Evolutionary conservation across 2,329 filamentous ascomycete genomes (phyloP), one percentile per base, ranked within the genome.

Genomic region (Aaosphaeria arxii): DNA sequence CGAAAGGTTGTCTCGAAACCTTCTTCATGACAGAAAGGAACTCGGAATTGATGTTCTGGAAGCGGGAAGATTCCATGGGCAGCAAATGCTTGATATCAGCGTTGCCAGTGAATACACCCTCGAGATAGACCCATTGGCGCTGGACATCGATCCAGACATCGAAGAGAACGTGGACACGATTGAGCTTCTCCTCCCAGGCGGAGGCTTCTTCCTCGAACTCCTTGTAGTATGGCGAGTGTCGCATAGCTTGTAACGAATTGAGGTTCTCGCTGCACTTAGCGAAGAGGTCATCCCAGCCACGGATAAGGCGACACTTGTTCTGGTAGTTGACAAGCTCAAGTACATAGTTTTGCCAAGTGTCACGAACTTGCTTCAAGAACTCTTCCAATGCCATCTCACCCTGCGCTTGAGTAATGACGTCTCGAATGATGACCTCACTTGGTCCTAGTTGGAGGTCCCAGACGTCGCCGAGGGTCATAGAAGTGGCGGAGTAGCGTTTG

Each of bases 111-210:
- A 99, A 99, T 32, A 99, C 94, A 57, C 94, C 94, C 73, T 99
- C 95, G 5, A 99, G 83, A 69, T 99, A 99, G 6, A 99, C 94
- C 94, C 94, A 99, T 74, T 99, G 94, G 52, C 95, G 87, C 71
- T 99, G 94, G n/a, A 99, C 95, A 72, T 99, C 95, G 61, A 99
- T 99, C 95, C 95, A 99, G 11, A 99, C 91, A 69, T 99, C 94
- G 64, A 99, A 99, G 7, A 99, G 81, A 11, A 99, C 90, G 67
- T 99, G 94, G 2, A 99, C 91, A 41, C 94, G 85, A 70, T 97
- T 99, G 29, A 99, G 81, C 70, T 95, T 96, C 73, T 99, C 95
- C 72, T 99, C 95, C 94, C 94, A 99, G 1, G 88, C 83, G 1
- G 91, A 88, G 5, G 95, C 95, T 60, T 99, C 94, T 62, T 99